Evolutionary conservation across 2,329 filamentous ascomycete genomes (phyloP).

Genomic region (Pseudocercospora ulei): DNA sequence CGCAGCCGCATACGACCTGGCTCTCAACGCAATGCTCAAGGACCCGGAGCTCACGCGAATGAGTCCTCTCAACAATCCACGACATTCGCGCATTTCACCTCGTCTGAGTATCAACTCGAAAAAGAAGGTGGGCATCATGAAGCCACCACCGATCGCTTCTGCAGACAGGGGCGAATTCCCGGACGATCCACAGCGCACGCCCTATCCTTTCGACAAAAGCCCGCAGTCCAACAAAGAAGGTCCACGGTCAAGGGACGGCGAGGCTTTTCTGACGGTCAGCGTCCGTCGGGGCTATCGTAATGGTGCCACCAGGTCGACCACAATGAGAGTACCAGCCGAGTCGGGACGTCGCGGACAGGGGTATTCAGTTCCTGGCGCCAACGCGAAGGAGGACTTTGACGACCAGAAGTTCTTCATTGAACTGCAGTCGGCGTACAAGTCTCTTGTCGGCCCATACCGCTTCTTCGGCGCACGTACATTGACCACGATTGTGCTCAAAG

Average conservation of each 20-base stretch:
- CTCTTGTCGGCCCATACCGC: conserved; percentile 25
- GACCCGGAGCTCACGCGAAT: conserved; percentile 22
- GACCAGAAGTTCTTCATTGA: conserved; percentile 32
- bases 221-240: conserved; percentile 10
- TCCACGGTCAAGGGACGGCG: conserved; percentile 12
- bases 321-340: conserved; percentile 29
- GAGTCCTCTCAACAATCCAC: conserved; percentile 10
- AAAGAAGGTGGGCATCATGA: conserved; percentile 31
- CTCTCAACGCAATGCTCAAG: conserved; percentile 28
- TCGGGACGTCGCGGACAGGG: conserved; percentile 16
- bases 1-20: conserved; percentile 31
- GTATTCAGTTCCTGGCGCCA: conserved; percentile 5
- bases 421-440: conserved; percentile 26
- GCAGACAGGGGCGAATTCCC: conserved; percentile 23
- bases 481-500: conserved; percentile 27
- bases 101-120: conserved; percentile 20
- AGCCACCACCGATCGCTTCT: conserved; percentile 32
- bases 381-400: conserved; percentile 30
- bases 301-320: conserved; percentile 23
- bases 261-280: conserved; percentile 31
- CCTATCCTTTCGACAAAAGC: conserved; percentile 27
- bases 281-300: conserved; percentile 28
- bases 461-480: conserved; percentile 32
- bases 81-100: conserved; percentile 23
- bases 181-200: conserved; percentile 30